Percentiles rank a stretch among this genome's conserved stretches.
These are phyloP conservation scores for Xylaria intraflava DNA, from an alignment of 495 filamentous ascomycete genomes.

Conservation along the genomic window DNA sequence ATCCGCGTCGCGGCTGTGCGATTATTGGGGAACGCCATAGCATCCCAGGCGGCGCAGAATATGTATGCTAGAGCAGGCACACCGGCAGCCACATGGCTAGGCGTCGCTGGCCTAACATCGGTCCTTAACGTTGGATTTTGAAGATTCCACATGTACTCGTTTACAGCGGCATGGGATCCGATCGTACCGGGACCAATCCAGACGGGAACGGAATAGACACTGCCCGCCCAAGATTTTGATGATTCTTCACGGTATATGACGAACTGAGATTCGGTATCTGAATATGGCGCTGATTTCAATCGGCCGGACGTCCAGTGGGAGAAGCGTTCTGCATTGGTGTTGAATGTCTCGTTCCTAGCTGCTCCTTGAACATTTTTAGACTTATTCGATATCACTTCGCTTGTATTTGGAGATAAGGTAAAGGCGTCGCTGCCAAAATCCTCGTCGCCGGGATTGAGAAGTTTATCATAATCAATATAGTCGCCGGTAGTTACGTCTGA, in stretches of 20 bases:
- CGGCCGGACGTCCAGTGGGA: constrained; percentile 18
- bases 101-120: constrained; percentile 30
- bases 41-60: constrained; percentile 37
- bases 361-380: constrained; percentile 21
- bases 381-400: constrained; percentile 6
- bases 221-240: constrained; percentile 19
- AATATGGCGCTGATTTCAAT: constrained; percentile 23
- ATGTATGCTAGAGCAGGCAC: constrained; percentile 31
- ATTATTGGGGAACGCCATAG: constrained; percentile 22
- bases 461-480: constrained; percentile 21
- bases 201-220: constrained; percentile 23
- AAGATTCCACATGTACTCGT: constrained; percentile 35
- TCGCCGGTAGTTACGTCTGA: constrained; percentile 12
- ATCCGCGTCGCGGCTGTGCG: constrained; percentile 19
- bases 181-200: constrained; percentile 32
- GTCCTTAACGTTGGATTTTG: constrained; percentile 19
- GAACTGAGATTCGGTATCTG: constrained; percentile 17
- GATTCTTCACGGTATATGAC: constrained; percentile 13
- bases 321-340: not conserved
- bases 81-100: constrained; percentile 35
- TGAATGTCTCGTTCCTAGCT: constrained; percentile 9
- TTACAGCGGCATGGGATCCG: constrained; percentile 23
- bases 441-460: constrained; percentile 22
- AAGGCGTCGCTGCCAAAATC: constrained; percentile 21
- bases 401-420: constrained; percentile 4